Conservation (phyloP, 164 flowering plant genomes). For the Kingdonia uniflora region DNA sequence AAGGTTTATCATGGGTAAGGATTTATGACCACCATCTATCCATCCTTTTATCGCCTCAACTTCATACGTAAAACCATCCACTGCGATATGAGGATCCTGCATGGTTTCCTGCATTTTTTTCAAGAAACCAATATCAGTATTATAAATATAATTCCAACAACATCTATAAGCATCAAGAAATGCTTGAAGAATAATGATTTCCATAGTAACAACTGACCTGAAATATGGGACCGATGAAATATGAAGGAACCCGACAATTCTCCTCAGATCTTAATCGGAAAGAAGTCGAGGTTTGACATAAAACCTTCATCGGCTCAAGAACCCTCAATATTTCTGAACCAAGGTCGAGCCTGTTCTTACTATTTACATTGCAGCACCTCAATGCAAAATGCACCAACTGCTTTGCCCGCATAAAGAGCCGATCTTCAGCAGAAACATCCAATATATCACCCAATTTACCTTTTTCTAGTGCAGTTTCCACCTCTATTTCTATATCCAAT, state of each 20-base stretch:
- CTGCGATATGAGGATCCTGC: constrained; percentile 81
- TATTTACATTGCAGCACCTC: constrained; percentile 51
- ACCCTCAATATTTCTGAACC: constrained; percentile 70
- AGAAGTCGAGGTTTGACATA: constrained; percentile 33
- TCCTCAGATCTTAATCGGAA: constrained; percentile 26
- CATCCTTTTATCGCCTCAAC: constrained; percentile 70
- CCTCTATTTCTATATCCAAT: no score
- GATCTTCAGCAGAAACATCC: constrained; percentile 77
- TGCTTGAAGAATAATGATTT: constrained; percentile 7
- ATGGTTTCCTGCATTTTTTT: constrained; percentile 55
- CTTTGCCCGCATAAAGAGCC: constrained; percentile 84
- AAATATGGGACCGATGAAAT: constrained; percentile 77
- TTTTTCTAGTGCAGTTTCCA: constrained; percentile 46
- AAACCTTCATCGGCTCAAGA: constrained; percentile 64
- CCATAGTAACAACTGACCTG: constrained; percentile 75
- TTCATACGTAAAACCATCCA: constrained; percentile 88
- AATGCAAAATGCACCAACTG: constrained; percentile 67
- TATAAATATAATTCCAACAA: no score
- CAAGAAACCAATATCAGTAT: no score
- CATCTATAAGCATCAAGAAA: no score
- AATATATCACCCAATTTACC: constrained; percentile 39
- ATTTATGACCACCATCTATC: constrained; percentile 62
- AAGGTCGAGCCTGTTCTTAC: constrained; percentile 56
- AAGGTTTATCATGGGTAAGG: constrained; percentile 75
- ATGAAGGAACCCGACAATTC: constrained; percentile 34